A percentile compares a stretch with the other conserved stretches of the same genome.
These are phyloP conservation scores for Pleoardoris graminearum DNA, from an alignment of 2,329 filamentous ascomycete genomes.

Conservation along the genomic window DNA sequence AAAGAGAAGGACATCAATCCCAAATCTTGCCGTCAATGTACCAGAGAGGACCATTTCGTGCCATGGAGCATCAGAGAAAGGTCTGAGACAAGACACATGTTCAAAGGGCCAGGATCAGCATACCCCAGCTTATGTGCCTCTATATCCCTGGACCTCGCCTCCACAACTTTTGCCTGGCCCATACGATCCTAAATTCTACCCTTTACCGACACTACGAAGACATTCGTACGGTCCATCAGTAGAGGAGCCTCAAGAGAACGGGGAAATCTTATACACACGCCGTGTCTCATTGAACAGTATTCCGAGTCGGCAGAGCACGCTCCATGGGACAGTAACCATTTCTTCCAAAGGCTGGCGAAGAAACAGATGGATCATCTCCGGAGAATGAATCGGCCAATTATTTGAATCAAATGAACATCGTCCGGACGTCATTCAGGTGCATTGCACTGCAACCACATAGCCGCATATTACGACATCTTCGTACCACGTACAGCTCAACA, in stretches of 20 bases:
- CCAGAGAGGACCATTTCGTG: constrained; percentile 12
- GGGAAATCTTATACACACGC: constrained; percentile 28
- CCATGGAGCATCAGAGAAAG: constrained; percentile 15
- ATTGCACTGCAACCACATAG: not conserved
- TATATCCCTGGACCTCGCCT: constrained; percentile 40
- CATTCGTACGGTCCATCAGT: constrained; percentile 19
- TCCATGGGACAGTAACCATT: constrained; percentile 33
- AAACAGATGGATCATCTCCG: constrained; percentile 40
- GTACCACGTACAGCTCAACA: not conserved
- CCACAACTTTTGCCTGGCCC: constrained; percentile 40
- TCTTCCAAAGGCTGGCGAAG: constrained; percentile 39
- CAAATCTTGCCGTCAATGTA: not conserved
- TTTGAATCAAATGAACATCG: constrained; percentile 5
- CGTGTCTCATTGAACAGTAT: constrained; percentile 32
- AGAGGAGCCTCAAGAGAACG: constrained; percentile 9
- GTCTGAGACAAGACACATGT: constrained; percentile 13
- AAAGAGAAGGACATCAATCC: constrained; percentile 18
- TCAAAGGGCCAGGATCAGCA: constrained; percentile 15
- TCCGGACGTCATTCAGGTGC: not conserved
- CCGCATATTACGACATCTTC: not conserved
- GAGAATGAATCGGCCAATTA: constrained; percentile 26
- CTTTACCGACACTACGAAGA: constrained; percentile 32
- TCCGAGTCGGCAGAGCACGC: constrained; percentile 12
- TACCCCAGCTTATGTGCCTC: constrained; percentile 23
- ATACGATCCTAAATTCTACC: constrained; percentile 41